Evolutionary conservation across 2,329 filamentous ascomycete genomes (phyloP).

Genomic region (Nothophoma quercina): DNA sequence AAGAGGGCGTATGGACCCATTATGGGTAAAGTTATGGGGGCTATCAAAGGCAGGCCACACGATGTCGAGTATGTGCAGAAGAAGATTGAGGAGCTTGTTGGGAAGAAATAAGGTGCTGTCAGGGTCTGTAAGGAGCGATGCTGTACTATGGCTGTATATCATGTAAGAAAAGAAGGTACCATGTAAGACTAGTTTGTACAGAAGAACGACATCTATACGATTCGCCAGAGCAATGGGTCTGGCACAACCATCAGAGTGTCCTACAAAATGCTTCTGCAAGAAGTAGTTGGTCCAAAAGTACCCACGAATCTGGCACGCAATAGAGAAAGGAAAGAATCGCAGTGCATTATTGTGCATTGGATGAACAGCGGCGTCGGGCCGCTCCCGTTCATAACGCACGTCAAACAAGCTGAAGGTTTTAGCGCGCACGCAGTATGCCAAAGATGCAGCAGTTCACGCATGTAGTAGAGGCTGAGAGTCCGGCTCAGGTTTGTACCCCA

Average conservation of each 20-base stretch:
- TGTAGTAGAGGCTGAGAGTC: conserved; percentile 23
- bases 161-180: conserved; percentile 3
- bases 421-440: background rate
- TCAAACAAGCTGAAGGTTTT: background rate
- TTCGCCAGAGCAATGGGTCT: no score
- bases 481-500: background rate
- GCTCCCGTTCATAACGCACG: conserved; percentile 1
- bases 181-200: conserved; percentile 6
- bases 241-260: no score
- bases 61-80: conserved; percentile 68
- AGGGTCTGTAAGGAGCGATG: background rate
- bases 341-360: background rate
- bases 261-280: background rate
- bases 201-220: background rate
- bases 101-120: conserved; percentile 24
- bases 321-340: no score
- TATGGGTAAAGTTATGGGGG: conserved; percentile 65
- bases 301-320: background rate
- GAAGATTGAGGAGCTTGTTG: conserved; percentile 61
- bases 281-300: background rate
- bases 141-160: background rate
- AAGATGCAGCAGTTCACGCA: conserved; percentile 10
- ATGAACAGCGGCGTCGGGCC: conserved; percentile 8
- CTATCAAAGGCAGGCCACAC: conserved; percentile 69
- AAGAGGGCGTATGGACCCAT: conserved; percentile 65